These are phyloP conservation scores for Triadica sebifera DNA, from an alignment of 345 rosid species.

Conservation along the genomic window DNA sequence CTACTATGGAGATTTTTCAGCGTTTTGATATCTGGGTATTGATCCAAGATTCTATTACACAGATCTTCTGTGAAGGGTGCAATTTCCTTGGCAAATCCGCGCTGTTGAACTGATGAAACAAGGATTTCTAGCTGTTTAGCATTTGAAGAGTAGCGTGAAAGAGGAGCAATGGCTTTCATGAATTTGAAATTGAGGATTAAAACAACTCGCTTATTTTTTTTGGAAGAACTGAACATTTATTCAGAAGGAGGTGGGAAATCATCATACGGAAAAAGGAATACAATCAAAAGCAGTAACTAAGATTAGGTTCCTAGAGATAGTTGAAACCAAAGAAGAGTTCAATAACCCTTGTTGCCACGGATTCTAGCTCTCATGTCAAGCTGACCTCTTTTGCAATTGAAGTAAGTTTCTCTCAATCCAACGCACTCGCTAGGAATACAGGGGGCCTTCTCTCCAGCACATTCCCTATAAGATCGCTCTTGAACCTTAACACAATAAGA, in stretches of 20 bases:
- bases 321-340: background rate
- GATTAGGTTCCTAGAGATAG: background rate
- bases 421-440: constrained; percentile 83
- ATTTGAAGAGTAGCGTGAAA: constrained; percentile 32
- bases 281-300: background rate
- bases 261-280: background rate
- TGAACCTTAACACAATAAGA: constrained; percentile 82
- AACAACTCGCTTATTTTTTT: background rate
- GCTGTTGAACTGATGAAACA: constrained; percentile 16
- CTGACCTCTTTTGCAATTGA: constrained; percentile 99
- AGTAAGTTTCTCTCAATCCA: constrained; percentile 90
- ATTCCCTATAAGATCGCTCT: constrained; percentile 75
- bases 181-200: constrained; percentile 5
- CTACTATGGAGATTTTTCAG: constrained; percentile 46
- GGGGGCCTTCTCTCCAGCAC: constrained; percentile 85
- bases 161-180: constrained; percentile 40
- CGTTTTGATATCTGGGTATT: constrained; percentile 46
- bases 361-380: constrained; percentile 98
- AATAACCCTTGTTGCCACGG: constrained; percentile 94
- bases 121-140: constrained; percentile 18
- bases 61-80: constrained; percentile 28
- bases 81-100: constrained; percentile 10
- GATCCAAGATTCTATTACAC: constrained; percentile 47
- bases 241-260: background rate
- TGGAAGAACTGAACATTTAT: background rate